Evolutionary conservation across 345 rosid genomes (phyloP).

Genomic region (Arabidopsis suecica): DNA sequence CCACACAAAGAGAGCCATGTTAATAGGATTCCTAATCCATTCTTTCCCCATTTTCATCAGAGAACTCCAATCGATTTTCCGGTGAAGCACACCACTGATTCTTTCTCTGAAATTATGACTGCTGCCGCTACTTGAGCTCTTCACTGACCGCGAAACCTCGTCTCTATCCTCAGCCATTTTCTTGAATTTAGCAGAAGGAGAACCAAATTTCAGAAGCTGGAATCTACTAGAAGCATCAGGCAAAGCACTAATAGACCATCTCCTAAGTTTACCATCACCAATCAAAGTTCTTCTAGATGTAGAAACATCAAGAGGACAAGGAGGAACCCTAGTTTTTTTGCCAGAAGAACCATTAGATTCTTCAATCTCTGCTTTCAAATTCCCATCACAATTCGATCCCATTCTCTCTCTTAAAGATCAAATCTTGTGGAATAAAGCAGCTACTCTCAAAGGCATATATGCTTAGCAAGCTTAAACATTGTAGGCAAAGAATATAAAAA

Average conservation of each 20-base stretch:
- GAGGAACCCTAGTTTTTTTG: slow-evolving; percentile 41
- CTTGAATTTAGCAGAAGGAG: slow-evolving; percentile 73
- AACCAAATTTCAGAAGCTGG: slow-evolving; percentile 62
- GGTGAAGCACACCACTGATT: slow-evolving; percentile 57
- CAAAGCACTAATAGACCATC: slow-evolving; percentile 36
- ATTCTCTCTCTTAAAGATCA: slow-evolving; percentile 38
- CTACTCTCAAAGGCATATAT: slow-evolving; percentile 31
- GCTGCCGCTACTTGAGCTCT: slow-evolving; percentile 43
- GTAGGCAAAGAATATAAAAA: slow-evolving; percentile 40
- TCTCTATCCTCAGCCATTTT: slow-evolving; percentile 70
- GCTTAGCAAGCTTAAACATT: slow-evolving; percentile 36
- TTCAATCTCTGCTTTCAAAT: slow-evolving; percentile 50
- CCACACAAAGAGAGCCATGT: slow-evolving; percentile 86
- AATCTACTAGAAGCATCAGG: slow-evolving; percentile 46
- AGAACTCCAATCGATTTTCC: slow-evolving; percentile 71
- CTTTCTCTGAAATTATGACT: slow-evolving; percentile 61
- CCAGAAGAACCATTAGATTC: slow-evolving; percentile 44
- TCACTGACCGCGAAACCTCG: slow-evolving; percentile 66
- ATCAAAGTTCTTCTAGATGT: slow-evolving; percentile 57
- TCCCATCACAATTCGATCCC: slow-evolving; percentile 55
- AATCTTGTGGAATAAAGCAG: slow-evolving; percentile 24
- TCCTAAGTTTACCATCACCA: slow-evolving; percentile 42
- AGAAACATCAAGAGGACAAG: slow-evolving; percentile 52
- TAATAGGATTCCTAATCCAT: slow-evolving; percentile 82
- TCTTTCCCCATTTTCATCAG: slow-evolving; percentile 62